Evolutionary conservation across 768 basidiomycete genomes (phyloP), one percentile per base, ranked within the genome.

Genomic region (Cyclocybe aegerita): DNA sequence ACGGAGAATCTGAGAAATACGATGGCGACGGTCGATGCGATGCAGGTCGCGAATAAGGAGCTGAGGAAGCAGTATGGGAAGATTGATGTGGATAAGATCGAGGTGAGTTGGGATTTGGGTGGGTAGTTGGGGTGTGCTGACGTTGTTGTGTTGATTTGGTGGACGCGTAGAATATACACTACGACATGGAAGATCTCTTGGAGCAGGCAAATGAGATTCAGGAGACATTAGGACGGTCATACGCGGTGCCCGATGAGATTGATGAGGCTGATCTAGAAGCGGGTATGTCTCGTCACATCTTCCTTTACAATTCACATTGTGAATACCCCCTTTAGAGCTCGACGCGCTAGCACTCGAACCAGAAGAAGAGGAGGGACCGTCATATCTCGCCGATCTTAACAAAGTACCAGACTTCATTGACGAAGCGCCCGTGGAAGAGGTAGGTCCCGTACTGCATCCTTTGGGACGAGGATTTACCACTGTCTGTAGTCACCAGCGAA

Each of bases 1-100:
- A 98, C 96, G n/a, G 97, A 98, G 72, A 98, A 98, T 69, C 70
- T 98, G 61, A 85, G 93, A 56, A 98, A 98, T 66, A 98, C 97
- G 61, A 98, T 99, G 96, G 96, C 93, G 9, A 98, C 97, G 0
- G 83, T 98, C 29, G 93, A 97, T 57, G 97, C 94, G 4, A 98
- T 99, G 94, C 83, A 93, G 65, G 63, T 79, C 12, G 95, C 97
- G 12, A 98, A 98, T 73, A 98, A 95, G 74, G 95, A 98, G 68
- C 80, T 99, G 71, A 83, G 83, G 73, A 93, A 89, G 67, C 95
- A 98, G 71, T 99, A 98, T 64, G 95, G 95, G 16, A 97, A 94
- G 75, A 85, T 98, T 56, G 86, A 99, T 63, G 84, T 99, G 58
- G 93, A 96, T 77, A 95, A 97, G 82, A 98, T 99, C 60, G 97